Evolutionary conservation across 1,284 basidiomycete species (phyloP).

Genomic region (Peniophora sp.): DNA sequence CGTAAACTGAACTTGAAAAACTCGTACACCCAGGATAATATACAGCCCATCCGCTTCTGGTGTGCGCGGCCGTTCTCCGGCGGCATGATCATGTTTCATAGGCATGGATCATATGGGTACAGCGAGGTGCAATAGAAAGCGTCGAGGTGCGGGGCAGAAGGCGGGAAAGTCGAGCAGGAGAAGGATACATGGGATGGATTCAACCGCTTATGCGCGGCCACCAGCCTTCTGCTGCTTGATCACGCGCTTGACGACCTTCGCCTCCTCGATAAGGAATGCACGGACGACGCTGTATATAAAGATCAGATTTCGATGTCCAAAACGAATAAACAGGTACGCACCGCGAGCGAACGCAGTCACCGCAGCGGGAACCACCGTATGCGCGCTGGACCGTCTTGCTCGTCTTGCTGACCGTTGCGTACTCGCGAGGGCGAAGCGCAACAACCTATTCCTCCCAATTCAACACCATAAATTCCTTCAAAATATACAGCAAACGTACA

Average conservation of each 20-base stretch:
- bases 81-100: neutral
- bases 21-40: no score
- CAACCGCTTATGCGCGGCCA: slow-evolving; percentile 14
- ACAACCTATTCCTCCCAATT: slow-evolving; percentile 56
- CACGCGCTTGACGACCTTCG: slow-evolving; percentile 99
- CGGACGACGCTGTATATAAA: slow-evolving; percentile 74
- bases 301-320: neutral
- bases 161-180: neutral
- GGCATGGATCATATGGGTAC: neutral
- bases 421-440: slow-evolving; percentile 87
- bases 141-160: neutral
- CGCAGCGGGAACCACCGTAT: slow-evolving; percentile 94
- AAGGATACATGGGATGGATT: no score
- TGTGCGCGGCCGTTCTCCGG: neutral
- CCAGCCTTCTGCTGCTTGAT: slow-evolving; percentile 78
- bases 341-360: slow-evolving; percentile 88
- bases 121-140: neutral
- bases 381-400: slow-evolving; percentile 91
- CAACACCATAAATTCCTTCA: neutral
- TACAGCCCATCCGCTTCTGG: no score
- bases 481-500: slow-evolving; percentile 41
- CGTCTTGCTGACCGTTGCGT: slow-evolving; percentile 91
- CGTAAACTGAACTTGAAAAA: no score
- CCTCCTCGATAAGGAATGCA: slow-evolving; percentile 98
- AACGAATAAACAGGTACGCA: slow-evolving; percentile 29